Evolutionary conservation across 2,329 filamentous ascomycete species (phyloP).

Genomic region (Gaeumannomyces sp.): DNA sequence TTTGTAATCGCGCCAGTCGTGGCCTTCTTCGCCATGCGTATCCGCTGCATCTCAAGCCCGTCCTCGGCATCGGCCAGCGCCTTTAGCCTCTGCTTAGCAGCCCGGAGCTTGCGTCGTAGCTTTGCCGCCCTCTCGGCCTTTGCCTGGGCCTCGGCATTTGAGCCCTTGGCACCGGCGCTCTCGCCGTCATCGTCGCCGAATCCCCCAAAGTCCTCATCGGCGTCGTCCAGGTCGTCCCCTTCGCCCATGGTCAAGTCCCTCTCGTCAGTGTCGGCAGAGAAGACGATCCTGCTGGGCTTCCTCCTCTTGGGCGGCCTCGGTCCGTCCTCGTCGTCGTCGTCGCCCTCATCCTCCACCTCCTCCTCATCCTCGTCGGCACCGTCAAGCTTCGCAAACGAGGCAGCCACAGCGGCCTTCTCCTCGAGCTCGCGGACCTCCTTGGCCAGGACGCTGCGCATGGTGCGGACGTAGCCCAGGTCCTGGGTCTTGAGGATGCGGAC

Average conservation of each 20-base stretch:
- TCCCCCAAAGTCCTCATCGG: slow-evolving; percentile 22
- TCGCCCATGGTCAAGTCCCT: slow-evolving; percentile 23
- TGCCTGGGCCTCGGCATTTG: slow-evolving; percentile 24
- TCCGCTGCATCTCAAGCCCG: slow-evolving; percentile 51
- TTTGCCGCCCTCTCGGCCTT: slow-evolving; percentile 36
- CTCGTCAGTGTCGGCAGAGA: slow-evolving; percentile 36
- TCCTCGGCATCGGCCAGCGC: slow-evolving; percentile 50
- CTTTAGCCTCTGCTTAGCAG: slow-evolving; percentile 47
- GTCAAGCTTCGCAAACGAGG: slow-evolving; percentile 18
- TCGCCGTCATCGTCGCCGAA: slow-evolving; percentile 24
- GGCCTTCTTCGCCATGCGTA: slow-evolving; percentile 59
- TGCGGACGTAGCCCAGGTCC: slow-evolving; percentile 59
- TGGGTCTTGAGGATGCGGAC: slow-evolving; percentile 63
- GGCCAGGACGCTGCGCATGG: slow-evolving; percentile 51
- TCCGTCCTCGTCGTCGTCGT: slow-evolving; percentile 25
- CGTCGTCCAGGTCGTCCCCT: slow-evolving; percentile 31
- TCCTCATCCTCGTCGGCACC: slow-evolving; percentile 25
- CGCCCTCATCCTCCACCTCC: slow-evolving; percentile 25
- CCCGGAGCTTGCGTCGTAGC: slow-evolving; percentile 42
- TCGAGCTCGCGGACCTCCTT: slow-evolving; percentile 53
- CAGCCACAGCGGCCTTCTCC: slow-evolving; percentile 44
- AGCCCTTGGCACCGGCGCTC: slow-evolving; percentile 27
- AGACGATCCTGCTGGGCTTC: slow-evolving; percentile 44
- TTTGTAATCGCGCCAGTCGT: slow-evolving; percentile 55
- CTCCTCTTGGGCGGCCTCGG: slow-evolving; percentile 15